Conservation (phyloP, 345 rosid genomes). For the Kernera saxatilis region DNA sequence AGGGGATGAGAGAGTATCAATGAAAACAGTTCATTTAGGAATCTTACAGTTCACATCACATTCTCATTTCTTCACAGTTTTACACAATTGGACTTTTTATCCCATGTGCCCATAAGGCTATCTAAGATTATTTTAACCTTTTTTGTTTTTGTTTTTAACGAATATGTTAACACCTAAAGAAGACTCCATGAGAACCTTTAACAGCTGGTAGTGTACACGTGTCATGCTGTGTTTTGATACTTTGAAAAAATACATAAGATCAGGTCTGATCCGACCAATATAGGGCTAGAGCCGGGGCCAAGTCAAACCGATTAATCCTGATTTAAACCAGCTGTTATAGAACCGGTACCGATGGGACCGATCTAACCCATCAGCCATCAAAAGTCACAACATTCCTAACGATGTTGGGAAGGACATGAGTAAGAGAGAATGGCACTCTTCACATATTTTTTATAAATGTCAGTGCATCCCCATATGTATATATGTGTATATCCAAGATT, state of each 20-base stretch:
- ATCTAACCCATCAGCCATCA: no score
- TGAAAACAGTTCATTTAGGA: conserved; percentile 15
- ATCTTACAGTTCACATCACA: conserved; percentile 25
- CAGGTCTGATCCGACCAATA: neutral
- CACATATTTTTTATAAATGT: neutral
- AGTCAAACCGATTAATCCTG: neutral
- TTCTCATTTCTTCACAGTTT: conserved; percentile 13
- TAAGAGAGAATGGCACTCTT: neutral
- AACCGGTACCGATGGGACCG: neutral
- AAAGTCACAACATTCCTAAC: no score
- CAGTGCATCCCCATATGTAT: neutral
- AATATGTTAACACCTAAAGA: neutral
- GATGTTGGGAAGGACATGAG: neutral
- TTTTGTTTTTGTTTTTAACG: neutral
- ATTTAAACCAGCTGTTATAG: neutral
- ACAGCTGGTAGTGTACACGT: neutral
- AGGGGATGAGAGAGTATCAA: conserved; percentile 15
- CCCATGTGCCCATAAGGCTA: conserved; percentile 22
- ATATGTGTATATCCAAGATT: neutral
- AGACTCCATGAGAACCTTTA: neutral
- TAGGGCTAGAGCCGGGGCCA: neutral
- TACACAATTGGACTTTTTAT: conserved; percentile 4
- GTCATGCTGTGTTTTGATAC: neutral
- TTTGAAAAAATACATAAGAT: neutral
- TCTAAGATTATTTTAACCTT: neutral